phyloP scores from a whole-genome alignment of 371 early-diverging fungal species.

The Mucor plumbeus region DNA sequence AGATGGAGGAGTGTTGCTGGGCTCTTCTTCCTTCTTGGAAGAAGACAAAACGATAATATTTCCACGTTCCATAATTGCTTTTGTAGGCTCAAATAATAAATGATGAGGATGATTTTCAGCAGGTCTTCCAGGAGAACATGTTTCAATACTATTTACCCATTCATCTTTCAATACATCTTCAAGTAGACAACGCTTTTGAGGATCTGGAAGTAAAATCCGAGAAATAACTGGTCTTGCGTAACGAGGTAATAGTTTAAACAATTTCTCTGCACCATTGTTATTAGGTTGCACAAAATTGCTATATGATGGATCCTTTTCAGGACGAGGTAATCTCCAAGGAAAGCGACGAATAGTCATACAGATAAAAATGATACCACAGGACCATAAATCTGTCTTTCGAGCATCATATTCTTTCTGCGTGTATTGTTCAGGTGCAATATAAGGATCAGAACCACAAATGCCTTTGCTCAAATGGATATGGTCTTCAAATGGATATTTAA shows the following conservation, averaged over 20 bases:
- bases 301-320: conserved; percentile 54
- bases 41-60: conserved; percentile 32
- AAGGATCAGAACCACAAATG: conserved; percentile 85
- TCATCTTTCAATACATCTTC: conserved; percentile 54
- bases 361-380: conserved; percentile 75
- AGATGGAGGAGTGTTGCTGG: neutral
- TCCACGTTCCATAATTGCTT: conserved; percentile 30
- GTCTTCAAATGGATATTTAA: conserved; percentile 70
- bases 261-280: conserved; percentile 26
- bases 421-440: conserved; percentile 76
- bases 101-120: conserved; percentile 51
- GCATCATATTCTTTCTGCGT: conserved; percentile 62
- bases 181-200: conserved; percentile 52
- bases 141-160: conserved; percentile 61
- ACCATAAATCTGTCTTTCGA: conserved; percentile 76
- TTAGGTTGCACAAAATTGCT: conserved; percentile 32
- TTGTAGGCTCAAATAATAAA: conserved; percentile 37
- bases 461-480: conserved; percentile 65
- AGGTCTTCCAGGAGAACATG: conserved; percentile 47
- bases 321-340: conserved; percentile 71
- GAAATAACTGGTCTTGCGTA: conserved; percentile 47
- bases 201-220: conserved; percentile 60
- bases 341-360: conserved; percentile 79
- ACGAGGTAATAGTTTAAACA: conserved; percentile 54
- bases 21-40: neutral